Base-by-base conservation (phyloP, 805 yeast genomes). In the Pichia gijzeniarum region DNA sequence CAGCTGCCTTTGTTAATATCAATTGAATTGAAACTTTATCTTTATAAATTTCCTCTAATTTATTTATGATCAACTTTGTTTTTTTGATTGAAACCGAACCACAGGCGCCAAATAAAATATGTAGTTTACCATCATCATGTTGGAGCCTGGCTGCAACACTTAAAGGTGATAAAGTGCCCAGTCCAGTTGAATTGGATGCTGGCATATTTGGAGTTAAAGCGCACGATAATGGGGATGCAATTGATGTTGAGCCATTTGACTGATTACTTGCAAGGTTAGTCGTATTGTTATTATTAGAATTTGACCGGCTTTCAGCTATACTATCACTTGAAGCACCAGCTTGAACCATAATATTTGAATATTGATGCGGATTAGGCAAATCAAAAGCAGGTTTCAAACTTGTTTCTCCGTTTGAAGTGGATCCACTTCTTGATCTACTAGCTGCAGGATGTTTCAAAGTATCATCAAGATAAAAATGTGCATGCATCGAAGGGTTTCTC, bases 391-490 rank as follows among this genome's bases (percentile, higher is more conserved):
- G 43, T 35, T 25, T 42, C 4, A 46, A 25, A 25, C 16, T 22
- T 19, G 40, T 6, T n/a, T 45, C 44, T 21, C 21, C 25, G 20
- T 21, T 27, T 18, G 40, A 31, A n/a, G 49, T 48, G 13, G 64
- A 58, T 4, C 56, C 54, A 5, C 68, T 63, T 2, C 64, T 62
- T 36, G 66, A 61, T 20, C 68, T 53, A 1, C 65, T 60, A 40
- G 72, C 57, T 8, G 67, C 56, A 3, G 63, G 59, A 54, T 74
- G 80, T 56, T 77, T 81, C n/a, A 78, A 59, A 1, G 82, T 71
- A 46, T 84, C 90, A 49, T 80, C 85, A 9, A 79, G 80, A 53
- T 73, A 75, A 59, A 85, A 85, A 63, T 85, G 95, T 0, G 93
- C 89, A 63, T 85, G 95, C 50, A 82, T 81, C 1, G 85, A 74